Conservation (phyloP, 169 alveolate species). For the Cryptosporidium sp. region DNA sequence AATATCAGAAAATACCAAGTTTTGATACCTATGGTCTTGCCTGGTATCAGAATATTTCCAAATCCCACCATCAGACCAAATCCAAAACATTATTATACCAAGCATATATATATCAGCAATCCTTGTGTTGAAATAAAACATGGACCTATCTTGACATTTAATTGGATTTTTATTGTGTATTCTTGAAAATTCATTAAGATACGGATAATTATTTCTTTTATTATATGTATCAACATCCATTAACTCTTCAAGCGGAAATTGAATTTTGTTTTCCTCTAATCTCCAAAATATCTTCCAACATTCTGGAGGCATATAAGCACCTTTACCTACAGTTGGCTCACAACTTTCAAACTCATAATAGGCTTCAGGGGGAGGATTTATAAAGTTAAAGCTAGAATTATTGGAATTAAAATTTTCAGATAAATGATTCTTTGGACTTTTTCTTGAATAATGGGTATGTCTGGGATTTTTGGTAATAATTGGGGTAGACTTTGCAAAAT, state of each 20-base stretch:
- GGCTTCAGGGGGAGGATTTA: constrained; percentile 72
- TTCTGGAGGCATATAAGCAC: constrained; percentile 88
- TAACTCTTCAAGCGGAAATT: constrained; percentile 68
- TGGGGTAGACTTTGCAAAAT: constrained; percentile 84
- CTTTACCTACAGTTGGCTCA: constrained; percentile 87
- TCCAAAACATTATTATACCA: constrained; percentile 83
- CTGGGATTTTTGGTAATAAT: constrained; percentile 79
- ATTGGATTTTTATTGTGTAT: constrained; percentile 41
- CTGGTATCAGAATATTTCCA: constrained; percentile 84
- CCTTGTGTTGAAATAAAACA: constrained; percentile 81
- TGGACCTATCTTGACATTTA: constrained; percentile 77
- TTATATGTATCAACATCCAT: background rate
- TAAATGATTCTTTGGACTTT: constrained; percentile 1
- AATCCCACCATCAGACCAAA: constrained; percentile 85
- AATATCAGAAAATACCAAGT: constrained; percentile 53
- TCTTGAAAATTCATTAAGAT: background rate
- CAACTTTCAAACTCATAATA: constrained; percentile 81
- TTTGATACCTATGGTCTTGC: constrained; percentile 79
- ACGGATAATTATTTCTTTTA: constrained; percentile 55
- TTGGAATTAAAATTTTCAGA: constrained; percentile 18
- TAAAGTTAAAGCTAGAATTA: constrained; percentile 20
- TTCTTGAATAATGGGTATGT: constrained; percentile 76
- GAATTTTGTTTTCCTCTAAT: constrained; percentile 67
- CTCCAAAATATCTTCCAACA: constrained; percentile 83
- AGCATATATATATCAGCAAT: constrained; percentile 83